Evolutionary conservation across 2,329 filamentous ascomycete species (phyloP).

Genomic region (Ophiostoma novo-ulmi): DNA sequence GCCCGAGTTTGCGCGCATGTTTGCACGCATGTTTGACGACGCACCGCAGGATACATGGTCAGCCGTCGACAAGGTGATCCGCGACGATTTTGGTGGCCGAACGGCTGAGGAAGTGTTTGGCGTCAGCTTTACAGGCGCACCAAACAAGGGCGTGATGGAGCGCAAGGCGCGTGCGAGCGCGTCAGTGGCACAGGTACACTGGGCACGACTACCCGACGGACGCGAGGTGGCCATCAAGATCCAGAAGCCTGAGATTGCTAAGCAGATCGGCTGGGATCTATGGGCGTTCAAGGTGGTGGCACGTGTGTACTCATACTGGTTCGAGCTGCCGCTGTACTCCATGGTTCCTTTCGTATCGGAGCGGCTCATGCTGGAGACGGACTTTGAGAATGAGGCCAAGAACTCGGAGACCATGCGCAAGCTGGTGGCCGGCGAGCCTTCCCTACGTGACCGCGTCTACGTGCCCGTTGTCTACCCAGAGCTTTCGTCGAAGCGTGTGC

Average conservation of each 20-base stretch:
- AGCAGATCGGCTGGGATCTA: constrained; percentile 89
- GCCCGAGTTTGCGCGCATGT: constrained; percentile 94
- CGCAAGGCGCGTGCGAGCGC: constrained; percentile 65
- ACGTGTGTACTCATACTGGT: constrained; percentile 76
- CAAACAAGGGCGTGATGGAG: constrained; percentile 56
- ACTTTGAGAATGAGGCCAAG: constrained; percentile 85
- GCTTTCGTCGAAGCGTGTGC: constrained; percentile 73
- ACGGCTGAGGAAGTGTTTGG: constrained; percentile 88
- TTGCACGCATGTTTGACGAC: constrained; percentile 94
- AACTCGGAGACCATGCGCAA: constrained; percentile 81
- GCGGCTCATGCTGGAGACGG: constrained; percentile 85
- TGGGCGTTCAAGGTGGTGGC: constrained; percentile 93
- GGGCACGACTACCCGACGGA: constrained; percentile 80
- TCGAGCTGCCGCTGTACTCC: constrained; percentile 87
- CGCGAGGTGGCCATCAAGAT: constrained; percentile 93
- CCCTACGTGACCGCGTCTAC: constrained; percentile 75
- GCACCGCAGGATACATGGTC: constrained; percentile 88
- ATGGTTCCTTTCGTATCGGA: constrained; percentile 91
- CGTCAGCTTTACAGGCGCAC: constrained; percentile 67
- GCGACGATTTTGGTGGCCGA: constrained; percentile 80
- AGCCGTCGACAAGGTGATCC: constrained; percentile 78
- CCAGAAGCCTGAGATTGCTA: constrained; percentile 88
- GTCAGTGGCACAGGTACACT: constrained; percentile 94
- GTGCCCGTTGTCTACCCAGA: constrained; percentile 81
- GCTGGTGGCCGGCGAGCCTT: constrained; percentile 69